phyloP scores from a whole-genome alignment of 2,329 filamentous ascomycete genomes.

The Drechslera avenae region DNA sequence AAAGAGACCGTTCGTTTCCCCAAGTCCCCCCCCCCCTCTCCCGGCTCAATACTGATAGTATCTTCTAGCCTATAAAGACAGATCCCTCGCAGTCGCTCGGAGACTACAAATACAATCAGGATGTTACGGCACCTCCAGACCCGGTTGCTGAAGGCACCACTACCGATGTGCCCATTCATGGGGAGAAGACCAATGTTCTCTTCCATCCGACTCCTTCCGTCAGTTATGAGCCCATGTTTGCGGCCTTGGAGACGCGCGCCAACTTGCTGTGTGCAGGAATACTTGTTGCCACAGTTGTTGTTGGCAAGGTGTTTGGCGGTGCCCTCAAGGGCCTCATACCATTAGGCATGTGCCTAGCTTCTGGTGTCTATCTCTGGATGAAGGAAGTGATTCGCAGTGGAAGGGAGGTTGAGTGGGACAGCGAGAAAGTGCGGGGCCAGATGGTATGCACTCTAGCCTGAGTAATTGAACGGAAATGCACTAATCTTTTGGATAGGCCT shows the following conservation, averaged over 20 bases:
- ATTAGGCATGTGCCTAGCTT: conserved; percentile 71
- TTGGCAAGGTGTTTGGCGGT: conserved; percentile 81
- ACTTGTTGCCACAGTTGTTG: conserved; percentile 72
- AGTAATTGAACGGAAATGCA: neutral
- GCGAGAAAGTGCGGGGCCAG: conserved; percentile 82
- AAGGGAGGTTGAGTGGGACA: conserved; percentile 83
- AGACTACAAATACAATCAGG: conserved; percentile 84
- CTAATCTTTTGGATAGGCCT: conserved; percentile 59
- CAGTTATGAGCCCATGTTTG: conserved; percentile 88
- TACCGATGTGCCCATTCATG: conserved; percentile 92
- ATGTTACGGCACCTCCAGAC: conserved; percentile 88
- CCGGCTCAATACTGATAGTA: neutral
- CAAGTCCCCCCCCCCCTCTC: too few relatives aligned
- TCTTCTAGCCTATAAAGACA: conserved; percentile 64
- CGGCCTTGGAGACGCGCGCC: conserved; percentile 74
- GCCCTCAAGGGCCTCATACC: conserved; percentile 77
- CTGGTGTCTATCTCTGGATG: conserved; percentile 85
- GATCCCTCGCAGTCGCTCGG: conserved; percentile 71
- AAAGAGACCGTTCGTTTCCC: conserved; percentile 68
- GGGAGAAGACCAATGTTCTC: conserved; percentile 93
- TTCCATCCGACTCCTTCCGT: conserved; percentile 93
- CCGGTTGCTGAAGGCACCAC: conserved; percentile 81
- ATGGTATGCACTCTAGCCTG: conserved; percentile 56
- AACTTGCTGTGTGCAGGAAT: conserved; percentile 72
- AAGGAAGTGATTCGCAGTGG: conserved; percentile 85